Conservation (phyloP, 2,329 filamentous ascomycete species). For the Rutstroemia sp. region DNA sequence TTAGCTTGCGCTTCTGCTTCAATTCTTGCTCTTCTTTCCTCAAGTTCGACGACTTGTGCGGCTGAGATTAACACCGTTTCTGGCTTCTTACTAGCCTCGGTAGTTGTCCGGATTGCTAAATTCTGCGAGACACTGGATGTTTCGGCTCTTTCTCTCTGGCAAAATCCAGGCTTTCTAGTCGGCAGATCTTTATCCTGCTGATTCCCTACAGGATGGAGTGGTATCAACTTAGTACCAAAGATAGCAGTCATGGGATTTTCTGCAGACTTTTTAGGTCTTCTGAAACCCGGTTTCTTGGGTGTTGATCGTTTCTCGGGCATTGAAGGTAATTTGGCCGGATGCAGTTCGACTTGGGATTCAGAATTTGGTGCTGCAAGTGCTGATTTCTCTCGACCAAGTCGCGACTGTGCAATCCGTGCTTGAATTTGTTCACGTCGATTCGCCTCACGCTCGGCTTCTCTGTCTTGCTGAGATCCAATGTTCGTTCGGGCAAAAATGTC, state of each 20-base stretch:
- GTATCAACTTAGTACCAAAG: neutral
- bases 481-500: neutral
- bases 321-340: neutral
- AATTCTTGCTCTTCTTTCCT: neutral
- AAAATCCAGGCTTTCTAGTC: no score
- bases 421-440: neutral
- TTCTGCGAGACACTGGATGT: no score
- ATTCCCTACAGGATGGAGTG: neutral
- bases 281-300: no score
- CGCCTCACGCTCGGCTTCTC: neutral
- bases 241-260: neutral
- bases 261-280: neutral
- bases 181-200: no score
- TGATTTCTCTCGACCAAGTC: neutral
- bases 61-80: neutral
- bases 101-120: no score
- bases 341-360: no score
- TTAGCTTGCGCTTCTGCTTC: neutral
- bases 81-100: neutral
- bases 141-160: no score
- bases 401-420: neutral
- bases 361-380: neutral
- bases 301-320: neutral
- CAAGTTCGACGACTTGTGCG: constrained; percentile 1
- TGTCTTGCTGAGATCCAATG: neutral